Percentiles rank a stretch among this genome's conserved stretches.
Evolutionary conservation across 495 filamentous ascomycete species (phyloP).

Genomic region (Penicillium desertorum): DNA sequence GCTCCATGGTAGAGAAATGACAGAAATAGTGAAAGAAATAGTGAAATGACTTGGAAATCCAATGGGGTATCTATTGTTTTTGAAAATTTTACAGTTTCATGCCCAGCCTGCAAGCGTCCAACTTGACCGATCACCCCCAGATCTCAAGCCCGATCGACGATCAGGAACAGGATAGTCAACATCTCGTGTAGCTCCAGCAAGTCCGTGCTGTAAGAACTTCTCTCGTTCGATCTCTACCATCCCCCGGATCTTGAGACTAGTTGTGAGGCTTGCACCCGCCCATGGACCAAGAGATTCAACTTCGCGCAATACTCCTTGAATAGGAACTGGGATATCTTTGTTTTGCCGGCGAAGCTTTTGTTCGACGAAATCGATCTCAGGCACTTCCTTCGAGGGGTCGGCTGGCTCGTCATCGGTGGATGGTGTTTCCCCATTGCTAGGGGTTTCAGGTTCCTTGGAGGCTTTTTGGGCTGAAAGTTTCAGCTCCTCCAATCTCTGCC

Average conservation of each 20-base stretch:
- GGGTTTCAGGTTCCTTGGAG: slow-evolving; percentile 17
- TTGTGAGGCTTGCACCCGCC: slow-evolving; percentile 82
- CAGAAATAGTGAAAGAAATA: background rate
- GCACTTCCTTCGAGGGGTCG: slow-evolving; percentile 26
- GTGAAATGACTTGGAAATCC: background rate
- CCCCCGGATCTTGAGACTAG: slow-evolving; percentile 73
- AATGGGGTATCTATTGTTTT: slow-evolving; percentile 23
- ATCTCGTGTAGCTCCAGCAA: slow-evolving; percentile 66
- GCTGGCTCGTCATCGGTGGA: slow-evolving; percentile 44
- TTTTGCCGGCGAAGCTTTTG: slow-evolving; percentile 55
- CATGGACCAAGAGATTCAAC: slow-evolving; percentile 84
- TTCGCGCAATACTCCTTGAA: slow-evolving; percentile 65
- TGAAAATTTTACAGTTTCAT: slow-evolving; percentile 34
- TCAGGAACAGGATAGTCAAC: slow-evolving; percentile 56
- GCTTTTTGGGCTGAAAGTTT: slow-evolving; percentile 35
- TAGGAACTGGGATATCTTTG: slow-evolving; percentile 43
- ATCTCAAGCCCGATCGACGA: slow-evolving; percentile 53
- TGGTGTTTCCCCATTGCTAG: slow-evolving; percentile 27
- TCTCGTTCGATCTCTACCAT: slow-evolving; percentile 85
- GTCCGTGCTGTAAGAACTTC: slow-evolving; percentile 73
- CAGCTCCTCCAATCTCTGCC: slow-evolving; percentile 50
- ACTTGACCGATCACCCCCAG: slow-evolving; percentile 58
- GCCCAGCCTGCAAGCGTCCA: slow-evolving; percentile 86
- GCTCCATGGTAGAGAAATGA: background rate
- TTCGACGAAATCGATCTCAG: slow-evolving; percentile 62